Conservation (phyloP, 345 rosid genomes). For the Fremontodendron californicum region DNA sequence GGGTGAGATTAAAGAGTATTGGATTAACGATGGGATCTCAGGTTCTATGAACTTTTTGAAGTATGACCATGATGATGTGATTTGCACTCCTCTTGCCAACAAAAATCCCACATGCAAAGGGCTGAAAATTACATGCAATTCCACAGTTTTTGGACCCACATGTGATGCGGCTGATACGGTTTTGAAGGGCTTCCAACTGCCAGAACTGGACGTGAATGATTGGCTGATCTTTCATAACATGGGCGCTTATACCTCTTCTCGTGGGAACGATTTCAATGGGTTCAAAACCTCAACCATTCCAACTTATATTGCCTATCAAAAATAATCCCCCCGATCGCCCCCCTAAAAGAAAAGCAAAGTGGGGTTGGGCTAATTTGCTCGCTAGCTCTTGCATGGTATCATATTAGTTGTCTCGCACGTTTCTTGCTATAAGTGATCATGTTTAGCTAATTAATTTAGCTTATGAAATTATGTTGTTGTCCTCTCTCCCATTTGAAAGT, state of each 20-base stretch:
- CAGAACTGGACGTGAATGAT: constrained; percentile 27
- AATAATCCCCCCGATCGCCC: background rate
- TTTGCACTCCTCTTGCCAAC: background rate
- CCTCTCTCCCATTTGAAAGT: no score
- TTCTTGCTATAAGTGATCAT: no score
- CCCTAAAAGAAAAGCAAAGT: no score
- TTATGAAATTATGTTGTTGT: no score
- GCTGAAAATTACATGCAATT: background rate
- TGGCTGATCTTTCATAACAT: constrained; percentile 30
- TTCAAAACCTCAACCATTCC: constrained; percentile 20
- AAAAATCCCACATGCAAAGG: background rate
- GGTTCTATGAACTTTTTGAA: constrained; percentile 16
- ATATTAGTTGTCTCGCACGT: no score
- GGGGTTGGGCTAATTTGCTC: no score
- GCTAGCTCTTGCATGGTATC: no score
- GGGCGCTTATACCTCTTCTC: constrained; percentile 28
- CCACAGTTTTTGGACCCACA: constrained; percentile 33
- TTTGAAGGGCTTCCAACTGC: constrained; percentile 19
- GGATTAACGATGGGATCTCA: constrained; percentile 32
- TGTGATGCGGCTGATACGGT: constrained; percentile 25
- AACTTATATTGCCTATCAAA: background rate
- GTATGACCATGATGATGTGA: background rate
- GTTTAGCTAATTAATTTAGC: no score
- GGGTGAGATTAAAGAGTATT: constrained; percentile 21
- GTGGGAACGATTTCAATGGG: constrained; percentile 29